Conservation (phyloP, 2,329 filamentous ascomycete genomes). For the Botrytis cinerea region DNA sequence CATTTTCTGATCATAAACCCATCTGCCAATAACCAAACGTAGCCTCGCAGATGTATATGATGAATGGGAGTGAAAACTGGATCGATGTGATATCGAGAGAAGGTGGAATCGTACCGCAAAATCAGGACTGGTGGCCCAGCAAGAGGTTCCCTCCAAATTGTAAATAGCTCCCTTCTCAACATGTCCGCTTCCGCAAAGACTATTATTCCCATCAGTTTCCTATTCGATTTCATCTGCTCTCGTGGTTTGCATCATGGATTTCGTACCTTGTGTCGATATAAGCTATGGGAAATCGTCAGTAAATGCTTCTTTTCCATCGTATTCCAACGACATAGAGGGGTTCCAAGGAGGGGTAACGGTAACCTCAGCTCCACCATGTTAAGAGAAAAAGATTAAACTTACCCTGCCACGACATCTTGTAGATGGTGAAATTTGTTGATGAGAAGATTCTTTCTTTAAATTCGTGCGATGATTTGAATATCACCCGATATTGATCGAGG, state of each 20-base stretch:
- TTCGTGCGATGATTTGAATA: background rate
- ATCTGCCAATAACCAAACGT: background rate
- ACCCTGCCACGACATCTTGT: conserved; percentile 77
- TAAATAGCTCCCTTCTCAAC: conserved; percentile 85
- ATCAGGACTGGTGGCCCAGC: conserved; percentile 70
- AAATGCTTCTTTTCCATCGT: conserved; percentile 21
- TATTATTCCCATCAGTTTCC: conserved; percentile 45
- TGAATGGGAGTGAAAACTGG: background rate
- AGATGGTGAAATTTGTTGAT: conserved; percentile 14
- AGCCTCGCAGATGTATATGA: background rate
- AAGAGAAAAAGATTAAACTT: conserved; percentile 37
- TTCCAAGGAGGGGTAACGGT: conserved; percentile 37
- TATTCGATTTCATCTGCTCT: conserved; percentile 5
- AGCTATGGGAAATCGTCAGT: conserved; percentile 44
- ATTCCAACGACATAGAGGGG: conserved; percentile 9
- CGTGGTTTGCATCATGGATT: background rate
- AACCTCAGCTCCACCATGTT: conserved; percentile 12
- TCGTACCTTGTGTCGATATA: conserved; percentile 64
- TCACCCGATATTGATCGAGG: background rate
- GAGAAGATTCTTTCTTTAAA: background rate
- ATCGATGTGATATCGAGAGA: background rate
- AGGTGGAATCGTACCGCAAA: conserved; percentile 52
- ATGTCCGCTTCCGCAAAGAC: conserved; percentile 77
- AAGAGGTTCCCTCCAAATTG: conserved; percentile 75
- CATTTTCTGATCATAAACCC: background rate